Evolutionary conservation across 352 stramenopile species (phyloP).

Genomic region (Phytopythium cucurbitacearum): DNA sequence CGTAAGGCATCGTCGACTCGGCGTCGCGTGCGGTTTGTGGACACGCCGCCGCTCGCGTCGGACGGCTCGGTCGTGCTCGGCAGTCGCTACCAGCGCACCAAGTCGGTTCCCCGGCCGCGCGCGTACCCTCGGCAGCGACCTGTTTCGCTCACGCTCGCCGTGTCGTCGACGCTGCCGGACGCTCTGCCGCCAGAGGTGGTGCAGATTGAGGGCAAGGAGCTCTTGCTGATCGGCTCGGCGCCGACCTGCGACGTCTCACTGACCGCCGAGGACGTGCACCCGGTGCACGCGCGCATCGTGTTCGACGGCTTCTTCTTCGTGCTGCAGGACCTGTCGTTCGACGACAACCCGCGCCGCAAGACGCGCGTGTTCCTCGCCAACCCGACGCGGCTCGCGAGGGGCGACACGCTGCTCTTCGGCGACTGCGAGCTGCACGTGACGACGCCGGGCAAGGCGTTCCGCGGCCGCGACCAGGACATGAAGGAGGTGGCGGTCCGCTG

Average conservation of each 20-base stretch:
- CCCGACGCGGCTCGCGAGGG: conserved; percentile 44
- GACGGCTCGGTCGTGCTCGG: conserved; percentile 35
- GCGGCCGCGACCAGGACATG: conserved; percentile 53
- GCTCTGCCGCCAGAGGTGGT: conserved; percentile 6
- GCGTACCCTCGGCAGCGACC: conserved; percentile 5
- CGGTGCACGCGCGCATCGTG: conserved; percentile 52
- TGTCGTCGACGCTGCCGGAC: conserved; percentile 2
- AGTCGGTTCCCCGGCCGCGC: conserved; percentile 1
- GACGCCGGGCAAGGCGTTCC: conserved; percentile 41
- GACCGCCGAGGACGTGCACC: conserved; percentile 34
- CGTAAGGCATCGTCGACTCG: not conserved
- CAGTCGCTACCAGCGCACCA: conserved; percentile 44
- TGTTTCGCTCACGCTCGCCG: conserved; percentile 6
- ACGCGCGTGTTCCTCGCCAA: conserved; percentile 42
- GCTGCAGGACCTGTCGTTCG: conserved; percentile 68
- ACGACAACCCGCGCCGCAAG: conserved; percentile 44
- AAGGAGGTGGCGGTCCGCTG: conserved; percentile 59
- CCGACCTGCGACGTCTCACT: conserved; percentile 51
- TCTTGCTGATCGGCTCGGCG: conserved; percentile 57
- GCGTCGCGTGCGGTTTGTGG: conserved; percentile 23
- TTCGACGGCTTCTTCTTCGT: conserved; percentile 69
- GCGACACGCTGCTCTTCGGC: conserved; percentile 57
- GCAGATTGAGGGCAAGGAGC: conserved; percentile 11
- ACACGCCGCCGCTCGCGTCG: conserved; percentile 16
- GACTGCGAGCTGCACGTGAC: conserved; percentile 49